Base-by-base conservation (phyloP, 371 early-diverging fungal species). In the Syncephalastrum contaminatum region DNA sequence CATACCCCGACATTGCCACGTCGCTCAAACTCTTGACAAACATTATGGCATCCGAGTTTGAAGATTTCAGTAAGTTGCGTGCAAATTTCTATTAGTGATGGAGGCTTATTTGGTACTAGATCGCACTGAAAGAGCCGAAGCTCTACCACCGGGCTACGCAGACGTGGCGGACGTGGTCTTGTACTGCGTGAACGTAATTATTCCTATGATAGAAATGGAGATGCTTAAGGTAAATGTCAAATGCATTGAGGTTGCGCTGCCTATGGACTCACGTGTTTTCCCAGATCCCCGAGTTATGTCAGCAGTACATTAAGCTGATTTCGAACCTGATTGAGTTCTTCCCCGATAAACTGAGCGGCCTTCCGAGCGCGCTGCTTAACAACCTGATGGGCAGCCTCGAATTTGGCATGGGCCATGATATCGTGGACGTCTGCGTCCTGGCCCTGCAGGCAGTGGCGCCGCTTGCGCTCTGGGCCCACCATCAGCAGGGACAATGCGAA, bases 161-260 rank as follows among this genome's bases (percentile, higher is more conserved):
- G 72, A 77, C 60, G 75, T 87, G 20, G 72, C 85, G n/a, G 75
- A 87, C 57, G 87, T 91, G 18, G 84, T 90, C 15, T 81, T 88
- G 44, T 84, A 76, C 62, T 88, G 89, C 21, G 67, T 87, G 43
- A 82, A 87, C 63, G 71, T 80, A 24, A 68, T 90, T 6, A 78
- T 89, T 16, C 90, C 90, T 0, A 78, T 89, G 73, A 84, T 90
- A 56, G 84, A 84, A 48, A 59, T 82, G 52, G 76, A 87, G 36
- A 88, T 91, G 88, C 73, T 91, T 4, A 75, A 87, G 80, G 87
- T 86, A 74, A 52, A 53, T 47, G 30, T 24, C 2, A 15, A 30
- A 41, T 14, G 10, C 36, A 30, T 16, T 18, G 13, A 18, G 42
- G 22, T 27, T 40, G 13, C 8, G 21, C n/a, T 41, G 44, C 48